Conservation (phyloP, 202 grass and related monocot genomes). For the Alloteropsis angusta region DNA sequence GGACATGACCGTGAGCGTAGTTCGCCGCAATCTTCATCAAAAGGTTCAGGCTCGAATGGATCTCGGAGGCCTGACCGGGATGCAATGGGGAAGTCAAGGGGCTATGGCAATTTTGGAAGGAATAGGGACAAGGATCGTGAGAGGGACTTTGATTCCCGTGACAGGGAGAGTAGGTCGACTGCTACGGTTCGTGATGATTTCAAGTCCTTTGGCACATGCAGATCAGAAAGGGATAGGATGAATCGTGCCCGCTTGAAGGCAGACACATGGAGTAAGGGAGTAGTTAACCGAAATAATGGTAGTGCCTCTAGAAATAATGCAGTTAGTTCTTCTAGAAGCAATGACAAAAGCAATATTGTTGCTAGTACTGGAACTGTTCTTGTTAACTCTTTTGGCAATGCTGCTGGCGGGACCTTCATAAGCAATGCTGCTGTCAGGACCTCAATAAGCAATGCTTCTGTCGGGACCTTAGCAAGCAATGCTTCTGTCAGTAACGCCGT, state of each 20-base stretch:
- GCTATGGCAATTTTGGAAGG: constrained; percentile 64
- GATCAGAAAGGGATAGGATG: constrained; percentile 47
- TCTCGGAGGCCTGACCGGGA: constrained; percentile 26
- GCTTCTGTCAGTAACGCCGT: not conserved
- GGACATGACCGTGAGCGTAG: constrained; percentile 32
- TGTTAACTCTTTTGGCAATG: constrained; percentile 10
- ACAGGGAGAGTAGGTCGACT: constrained; percentile 46
- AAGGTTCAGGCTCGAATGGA: constrained; percentile 41
- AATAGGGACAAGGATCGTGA: constrained; percentile 53
- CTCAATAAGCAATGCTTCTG: not conserved
- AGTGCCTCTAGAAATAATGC: constrained; percentile 34
- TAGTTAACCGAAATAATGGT: constrained; percentile 42
- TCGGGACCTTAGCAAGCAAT: not conserved
- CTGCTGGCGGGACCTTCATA: not conserved
- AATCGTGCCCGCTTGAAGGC: constrained; percentile 20
- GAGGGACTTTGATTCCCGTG: constrained; percentile 42
- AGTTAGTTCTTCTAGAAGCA: constrained; percentile 20
- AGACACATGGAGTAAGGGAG: constrained; percentile 45
- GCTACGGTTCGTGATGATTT: constrained; percentile 35
- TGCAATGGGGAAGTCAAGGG: constrained; percentile 49
- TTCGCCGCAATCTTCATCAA: constrained; percentile 29
- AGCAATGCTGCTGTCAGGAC: not conserved
- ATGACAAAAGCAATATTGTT: not conserved
- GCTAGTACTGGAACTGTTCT: not conserved
- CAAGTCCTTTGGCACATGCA: constrained; percentile 50